Evolutionary conservation across 2,329 filamentous ascomycete genomes (phyloP).

Genomic region (Leptographium radiaticola): DNA sequence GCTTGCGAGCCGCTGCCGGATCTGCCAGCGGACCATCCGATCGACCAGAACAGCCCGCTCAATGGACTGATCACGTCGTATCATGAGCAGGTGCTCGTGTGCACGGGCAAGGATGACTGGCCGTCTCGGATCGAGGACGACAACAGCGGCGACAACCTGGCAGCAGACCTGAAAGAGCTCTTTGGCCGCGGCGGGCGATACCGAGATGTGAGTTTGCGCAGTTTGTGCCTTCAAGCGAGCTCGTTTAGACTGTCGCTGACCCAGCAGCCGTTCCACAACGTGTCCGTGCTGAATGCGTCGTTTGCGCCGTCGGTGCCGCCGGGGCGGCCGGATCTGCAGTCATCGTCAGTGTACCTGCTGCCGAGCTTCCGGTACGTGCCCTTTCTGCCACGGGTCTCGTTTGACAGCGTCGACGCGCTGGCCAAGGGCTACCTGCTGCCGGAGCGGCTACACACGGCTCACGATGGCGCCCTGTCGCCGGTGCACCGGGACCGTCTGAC

Average conservation of each 20-base stretch:
- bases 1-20: slow-evolving; percentile 53
- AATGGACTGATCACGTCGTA: slow-evolving; percentile 70
- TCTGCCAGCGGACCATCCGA: slow-evolving; percentile 54
- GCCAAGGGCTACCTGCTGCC: slow-evolving; percentile 57
- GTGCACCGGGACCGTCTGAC: slow-evolving; percentile 39
- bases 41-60: slow-evolving; percentile 57
- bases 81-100: slow-evolving; percentile 70
- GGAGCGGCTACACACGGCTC: slow-evolving; percentile 43
- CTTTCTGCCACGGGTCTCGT: slow-evolving; percentile 49
- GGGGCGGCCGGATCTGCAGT: slow-evolving; percentile 32
- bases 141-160: slow-evolving; percentile 50
- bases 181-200: slow-evolving; percentile 53
- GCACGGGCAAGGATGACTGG: slow-evolving; percentile 73
- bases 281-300: slow-evolving; percentile 65
- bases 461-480: slow-evolving; percentile 41
- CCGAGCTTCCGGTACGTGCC: slow-evolving; percentile 75
- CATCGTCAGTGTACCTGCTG: slow-evolving; percentile 60
- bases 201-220: slow-evolving; percentile 43
- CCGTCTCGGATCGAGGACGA: slow-evolving; percentile 75
- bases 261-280: slow-evolving; percentile 65
- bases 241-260: slow-evolving; percentile 12
- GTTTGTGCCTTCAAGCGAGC: no score
- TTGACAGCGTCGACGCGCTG: slow-evolving; percentile 40
- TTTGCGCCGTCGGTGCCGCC: slow-evolving; percentile 47
- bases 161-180: slow-evolving; percentile 58